Percentiles rank a stretch among this genome's conserved stretches.
These are phyloP conservation scores for Acer saccharum DNA, from an alignment of 345 rosid genomes.

Conservation along the genomic window DNA sequence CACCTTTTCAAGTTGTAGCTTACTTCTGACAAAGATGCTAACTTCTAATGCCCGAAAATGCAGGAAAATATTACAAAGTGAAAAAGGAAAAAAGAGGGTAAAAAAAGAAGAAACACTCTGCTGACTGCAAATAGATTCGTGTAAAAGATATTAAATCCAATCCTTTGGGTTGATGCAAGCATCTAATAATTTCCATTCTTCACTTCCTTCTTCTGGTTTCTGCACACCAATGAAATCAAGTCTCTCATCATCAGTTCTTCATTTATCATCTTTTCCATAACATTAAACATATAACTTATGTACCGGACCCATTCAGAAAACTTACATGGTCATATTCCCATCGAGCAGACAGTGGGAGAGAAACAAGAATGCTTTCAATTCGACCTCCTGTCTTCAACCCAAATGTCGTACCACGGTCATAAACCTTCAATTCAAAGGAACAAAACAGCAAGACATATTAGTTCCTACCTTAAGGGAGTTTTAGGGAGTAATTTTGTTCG, in stretches of 20 bases:
- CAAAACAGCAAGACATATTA: slow-evolving; percentile 16
- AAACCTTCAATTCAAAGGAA: slow-evolving; percentile 50
- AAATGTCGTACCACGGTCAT: slow-evolving; percentile 97
- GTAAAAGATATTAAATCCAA: slow-evolving; percentile 52
- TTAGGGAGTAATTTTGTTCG: not conserved
- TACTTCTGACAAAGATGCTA: not conserved
- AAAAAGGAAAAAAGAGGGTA: not conserved
- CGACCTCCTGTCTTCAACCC: slow-evolving; percentile 97
- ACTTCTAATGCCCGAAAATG: not conserved
- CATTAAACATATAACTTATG: not conserved
- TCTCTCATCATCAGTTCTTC: slow-evolving; percentile 15
- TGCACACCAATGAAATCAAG: slow-evolving; percentile 28
- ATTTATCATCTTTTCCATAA: slow-evolving; percentile 4
- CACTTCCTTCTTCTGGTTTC: slow-evolving; percentile 96
- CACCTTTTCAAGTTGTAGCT: not conserved
- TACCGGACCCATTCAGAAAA: not conserved
- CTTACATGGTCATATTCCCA: slow-evolving; percentile 99
- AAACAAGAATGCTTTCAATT: slow-evolving; percentile 96
- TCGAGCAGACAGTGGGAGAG: slow-evolving; percentile 88
- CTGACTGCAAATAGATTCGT: not conserved
- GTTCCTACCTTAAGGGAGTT: not conserved
- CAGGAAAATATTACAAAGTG: not conserved
- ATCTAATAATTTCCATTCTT: slow-evolving; percentile 95
- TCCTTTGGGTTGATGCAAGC: slow-evolving; percentile 97
- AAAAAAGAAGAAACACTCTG: too few relatives aligned